Evolutionary conservation across 2,329 filamentous ascomycete species (phyloP), one percentile per base, ranked within the genome.

Genomic region (Aureobasidium sp.): DNA sequence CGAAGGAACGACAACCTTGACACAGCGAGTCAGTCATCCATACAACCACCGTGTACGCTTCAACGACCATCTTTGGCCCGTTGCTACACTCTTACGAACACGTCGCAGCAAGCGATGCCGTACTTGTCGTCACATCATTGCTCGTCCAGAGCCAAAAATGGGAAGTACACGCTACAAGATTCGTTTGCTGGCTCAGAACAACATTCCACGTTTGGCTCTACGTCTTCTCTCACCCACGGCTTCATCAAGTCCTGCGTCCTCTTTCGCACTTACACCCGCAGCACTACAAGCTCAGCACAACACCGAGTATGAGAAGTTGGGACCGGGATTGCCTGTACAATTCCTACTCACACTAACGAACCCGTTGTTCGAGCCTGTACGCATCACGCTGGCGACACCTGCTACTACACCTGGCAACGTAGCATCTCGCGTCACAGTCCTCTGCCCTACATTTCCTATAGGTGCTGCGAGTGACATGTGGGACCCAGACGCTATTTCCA

Each of bases 51-150:
- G 78, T 40, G 75, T 82, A 2, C 83, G 82, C 7, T 92, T 94
- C 69, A 75, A 83, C 1, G 81, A 86, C 57, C 84, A 93, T 21
- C 82, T 97, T 5, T 86, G 90, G 29, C 94, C 94, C 0, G 81
- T 92, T 15, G 87, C 92, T 0, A 87, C 89, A 17, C 81, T 95
- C 2, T 83, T 99, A 15, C 87, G 90, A 60, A 95, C 93, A 0
- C 96, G 96, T 71, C 88, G 93, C 38, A 91, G 90, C 21, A 97
- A 96, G 76, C 89, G 94, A 47, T 99, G 94, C 74, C 88, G 90
- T 54, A 83, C 87, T 11, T 99, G 94, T 75, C 87, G 94, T 13
- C 93, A 97, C 75, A 96, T 97, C 70, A 87, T 99, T 67, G 89
- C 90, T 63, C 95, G 95, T 72, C 94, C 93, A 15, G 94, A 99